These are phyloP conservation scores for Leccinum obscurum DNA, from an alignment of 768 basidiomycete species.

Conservation along the genomic window DNA sequence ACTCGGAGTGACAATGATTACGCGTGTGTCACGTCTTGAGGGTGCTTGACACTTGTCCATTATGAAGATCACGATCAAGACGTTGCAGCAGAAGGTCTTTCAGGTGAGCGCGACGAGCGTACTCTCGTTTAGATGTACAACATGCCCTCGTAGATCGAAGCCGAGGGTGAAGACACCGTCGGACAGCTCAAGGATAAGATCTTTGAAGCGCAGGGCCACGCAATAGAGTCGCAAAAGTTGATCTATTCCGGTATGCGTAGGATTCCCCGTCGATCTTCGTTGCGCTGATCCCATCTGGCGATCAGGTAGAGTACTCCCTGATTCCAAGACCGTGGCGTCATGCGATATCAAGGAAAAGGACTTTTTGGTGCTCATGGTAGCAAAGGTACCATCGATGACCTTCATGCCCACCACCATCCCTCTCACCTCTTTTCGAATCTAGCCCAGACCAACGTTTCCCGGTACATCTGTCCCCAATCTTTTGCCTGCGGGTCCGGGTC, in stretches of 20 bases:
- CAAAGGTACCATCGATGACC: constrained; percentile 63
- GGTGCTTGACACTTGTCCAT: constrained; percentile 30
- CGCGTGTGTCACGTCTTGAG: constrained; percentile 22
- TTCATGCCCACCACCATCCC: neutral
- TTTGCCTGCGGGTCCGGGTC: constrained; percentile 19
- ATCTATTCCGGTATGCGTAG: constrained; percentile 80
- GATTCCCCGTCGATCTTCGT: constrained; percentile 9
- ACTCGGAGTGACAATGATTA: constrained; percentile 22
- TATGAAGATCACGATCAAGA: constrained; percentile 96
- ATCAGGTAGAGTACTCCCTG: constrained; percentile 86
- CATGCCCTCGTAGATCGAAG: constrained; percentile 58
- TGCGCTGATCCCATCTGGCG: constrained; percentile 3
- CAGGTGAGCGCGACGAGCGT: constrained; percentile 44
- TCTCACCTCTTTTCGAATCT: constrained; percentile 9
- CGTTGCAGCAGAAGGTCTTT: constrained; percentile 91
- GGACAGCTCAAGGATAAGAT: constrained; percentile 85
- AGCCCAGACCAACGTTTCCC: constrained; percentile 56
- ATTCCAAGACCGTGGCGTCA: constrained; percentile 84
- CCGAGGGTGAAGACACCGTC: constrained; percentile 73
- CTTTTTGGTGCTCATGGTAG: constrained; percentile 98
- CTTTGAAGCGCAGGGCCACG: constrained; percentile 67
- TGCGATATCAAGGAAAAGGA: constrained; percentile 98
- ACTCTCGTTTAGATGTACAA: neutral
- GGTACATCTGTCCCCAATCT: constrained; percentile 21
- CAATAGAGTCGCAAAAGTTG: constrained; percentile 79